Conservation (phyloP, 2,329 filamentous ascomycete genomes). For the Dendryphion nanum region DNA sequence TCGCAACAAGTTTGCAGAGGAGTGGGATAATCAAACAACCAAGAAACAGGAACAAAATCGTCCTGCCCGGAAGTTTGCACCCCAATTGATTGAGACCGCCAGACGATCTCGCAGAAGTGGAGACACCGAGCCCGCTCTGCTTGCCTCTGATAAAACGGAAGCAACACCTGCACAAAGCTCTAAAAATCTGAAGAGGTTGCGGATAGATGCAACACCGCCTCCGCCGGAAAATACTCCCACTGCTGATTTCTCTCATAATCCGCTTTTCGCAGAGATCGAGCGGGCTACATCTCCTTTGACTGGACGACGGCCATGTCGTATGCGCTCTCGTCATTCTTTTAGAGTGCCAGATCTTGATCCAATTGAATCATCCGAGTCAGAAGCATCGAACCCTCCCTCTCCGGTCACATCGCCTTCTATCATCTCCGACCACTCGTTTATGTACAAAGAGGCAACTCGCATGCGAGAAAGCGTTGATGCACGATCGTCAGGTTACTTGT, state of each 20-base stretch:
- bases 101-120: constrained; percentile 67
- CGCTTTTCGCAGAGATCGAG: constrained; percentile 36
- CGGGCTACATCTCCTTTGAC: constrained; percentile 31
- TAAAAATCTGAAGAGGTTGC: constrained; percentile 24
- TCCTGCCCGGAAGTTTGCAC: constrained; percentile 60
- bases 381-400: constrained; percentile 48
- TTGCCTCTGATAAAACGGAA: constrained; percentile 69
- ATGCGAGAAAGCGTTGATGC: constrained; percentile 69
- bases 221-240: constrained; percentile 36
- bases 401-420: constrained; percentile 46
- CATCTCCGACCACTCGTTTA: constrained; percentile 49
- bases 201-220: constrained; percentile 57
- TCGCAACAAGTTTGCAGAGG: constrained; percentile 6
- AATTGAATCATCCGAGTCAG: constrained; percentile 61
- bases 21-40: constrained; percentile 4
- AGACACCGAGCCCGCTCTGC: constrained; percentile 62
- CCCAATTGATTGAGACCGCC: constrained; percentile 79
- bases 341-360: constrained; percentile 60
- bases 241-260: constrained; percentile 28
- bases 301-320: constrained; percentile 31
- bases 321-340: constrained; percentile 54
- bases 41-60: constrained; percentile 26
- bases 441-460: constrained; percentile 55
- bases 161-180: too few relatives aligned
- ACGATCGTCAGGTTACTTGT: constrained; percentile 70